Conservation (phyloP, 352 stramenopile species). For the Phytophthora uliginosa region DNA sequence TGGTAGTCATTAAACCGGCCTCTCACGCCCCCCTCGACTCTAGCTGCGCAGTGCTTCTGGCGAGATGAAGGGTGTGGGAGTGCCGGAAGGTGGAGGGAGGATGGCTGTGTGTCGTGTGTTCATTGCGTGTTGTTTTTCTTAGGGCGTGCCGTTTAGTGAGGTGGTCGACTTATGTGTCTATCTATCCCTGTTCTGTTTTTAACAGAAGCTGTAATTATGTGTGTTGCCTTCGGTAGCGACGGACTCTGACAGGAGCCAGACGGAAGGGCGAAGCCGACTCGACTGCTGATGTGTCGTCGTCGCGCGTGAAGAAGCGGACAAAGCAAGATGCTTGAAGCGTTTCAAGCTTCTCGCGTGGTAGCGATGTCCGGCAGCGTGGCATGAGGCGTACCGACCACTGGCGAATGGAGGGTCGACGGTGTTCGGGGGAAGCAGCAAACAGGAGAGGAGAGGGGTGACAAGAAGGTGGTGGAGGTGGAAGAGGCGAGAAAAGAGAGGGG, state of each 20-base stretch:
- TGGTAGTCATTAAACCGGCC: constrained; percentile 14
- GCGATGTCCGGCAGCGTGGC: constrained; percentile 17
- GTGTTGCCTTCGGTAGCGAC: constrained; percentile 86
- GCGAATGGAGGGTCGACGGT: constrained; percentile 21
- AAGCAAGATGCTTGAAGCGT: constrained; percentile 72
- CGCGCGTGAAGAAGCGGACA: constrained; percentile 78
- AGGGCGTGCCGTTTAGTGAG: constrained; percentile 59
- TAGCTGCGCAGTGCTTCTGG: constrained; percentile 33
- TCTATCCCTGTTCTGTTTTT: constrained; percentile 89
- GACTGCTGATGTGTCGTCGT: constrained; percentile 48
- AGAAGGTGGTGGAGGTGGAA: constrained; percentile 26
- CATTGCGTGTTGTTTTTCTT: constrained; percentile 43
- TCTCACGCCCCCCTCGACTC: constrained; percentile 10
- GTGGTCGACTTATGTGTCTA: constrained; percentile 90
- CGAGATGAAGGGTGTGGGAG: constrained; percentile 14
- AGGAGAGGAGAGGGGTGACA: constrained; percentile 21
- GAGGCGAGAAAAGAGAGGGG: constrained; percentile 36
- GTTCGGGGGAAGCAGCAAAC: constrained; percentile 23
- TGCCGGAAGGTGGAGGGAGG: constrained; percentile 5
- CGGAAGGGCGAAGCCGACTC: constrained; percentile 77
- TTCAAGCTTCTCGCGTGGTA: constrained; percentile 25
- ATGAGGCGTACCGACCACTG: constrained; percentile 18
- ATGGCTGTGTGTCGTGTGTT: constrained; percentile 47
- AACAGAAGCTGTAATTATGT: constrained; percentile 95
- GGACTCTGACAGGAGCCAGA: constrained; percentile 71